These are phyloP conservation scores for Botrytis tulipae DNA, from an alignment of 2,329 filamentous ascomycete genomes.

Conservation along the genomic window DNA sequence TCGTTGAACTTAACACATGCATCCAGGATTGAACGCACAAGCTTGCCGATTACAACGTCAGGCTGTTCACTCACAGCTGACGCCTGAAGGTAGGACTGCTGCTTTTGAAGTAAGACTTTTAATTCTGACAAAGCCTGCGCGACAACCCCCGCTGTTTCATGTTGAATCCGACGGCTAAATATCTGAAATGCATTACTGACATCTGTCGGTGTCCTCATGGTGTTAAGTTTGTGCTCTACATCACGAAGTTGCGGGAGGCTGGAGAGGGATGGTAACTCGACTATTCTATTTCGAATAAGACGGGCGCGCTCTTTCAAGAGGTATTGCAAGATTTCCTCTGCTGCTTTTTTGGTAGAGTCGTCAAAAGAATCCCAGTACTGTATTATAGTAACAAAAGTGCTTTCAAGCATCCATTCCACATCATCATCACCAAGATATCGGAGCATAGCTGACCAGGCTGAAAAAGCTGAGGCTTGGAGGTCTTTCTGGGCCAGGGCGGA, in stretches of 20 bases:
- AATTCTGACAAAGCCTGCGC: constrained; percentile 78
- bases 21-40: constrained; percentile 80
- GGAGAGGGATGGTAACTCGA: constrained; percentile 74
- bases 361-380: constrained; percentile 74
- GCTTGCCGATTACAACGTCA: constrained; percentile 65
- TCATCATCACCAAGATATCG: constrained; percentile 73
- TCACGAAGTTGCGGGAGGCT: constrained; percentile 67
- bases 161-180: constrained; percentile 70
- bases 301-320: constrained; percentile 36
- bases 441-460: constrained; percentile 80
- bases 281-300: constrained; percentile 64
- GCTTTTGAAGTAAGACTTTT: constrained; percentile 64
- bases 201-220: constrained; percentile 64
- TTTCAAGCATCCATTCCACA: constrained; percentile 75
- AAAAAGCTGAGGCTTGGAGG: constrained; percentile 76
- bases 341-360: constrained; percentile 55
- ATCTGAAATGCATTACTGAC: constrained; percentile 65
- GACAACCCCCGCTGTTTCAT: constrained; percentile 85
- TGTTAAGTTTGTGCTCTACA: constrained; percentile 63
- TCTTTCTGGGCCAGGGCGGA: constrained; percentile 74
- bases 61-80: constrained; percentile 82
- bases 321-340: constrained; percentile 59
- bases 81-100: constrained; percentile 77
- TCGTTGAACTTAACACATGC: constrained; percentile 78
- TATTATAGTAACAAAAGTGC: constrained; percentile 83